Base-by-base conservation (phyloP, 2,329 filamentous ascomycete species). In the Scedosporium aurantiacum region DNA sequence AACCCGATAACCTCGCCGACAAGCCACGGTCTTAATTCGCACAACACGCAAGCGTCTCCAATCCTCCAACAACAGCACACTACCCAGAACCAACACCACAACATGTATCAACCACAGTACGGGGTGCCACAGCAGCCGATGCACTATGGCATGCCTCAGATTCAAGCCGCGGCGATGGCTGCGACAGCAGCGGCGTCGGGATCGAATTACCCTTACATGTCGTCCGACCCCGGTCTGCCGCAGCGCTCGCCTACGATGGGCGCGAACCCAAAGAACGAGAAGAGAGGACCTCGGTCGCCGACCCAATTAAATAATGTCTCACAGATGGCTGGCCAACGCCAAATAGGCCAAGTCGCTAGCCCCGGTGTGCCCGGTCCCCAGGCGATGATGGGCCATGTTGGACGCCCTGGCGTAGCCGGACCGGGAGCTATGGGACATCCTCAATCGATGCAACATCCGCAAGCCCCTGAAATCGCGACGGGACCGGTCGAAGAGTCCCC, bases 151-250 rank as follows among this genome's bases (percentile, higher is more conserved):
- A 90, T 93, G 75, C 87, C 88, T 40, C 84, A 88, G 21, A 90
- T 91, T 56, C 90, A 96, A 73, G 91, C 91, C 14, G 92, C 93
- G 58, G 92, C 92, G 63, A 94, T 96, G 90, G 92, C 89, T 54
- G 84, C 89, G 23, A 96, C 92, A 1, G 93, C 93, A 18, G 92
- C 93, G 1, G 93, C 93, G 10, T 92, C 91, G 5, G 92, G 93
- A 47, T 88, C 90, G 63, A 84, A 79, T 64, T 89, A 88, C 67
- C 87, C 88, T 64, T 86, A 88, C 66, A 84, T 91, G 75, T 77
- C 86, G 58, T 85, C 88, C 61, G 89, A 92, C 68, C 80, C 83
- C 21, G 86, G 80, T 76, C 80, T 80, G 75, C 81, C 73, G 73
- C 88, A 82, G 73, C 88, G 85, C 23, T 96, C 91, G 3, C 91